A percentile compares a stretch with the other conserved stretches of the same genome.
Conservation (phyloP, 345 rosid genomes). For the Citrus hindsii region DNA sequence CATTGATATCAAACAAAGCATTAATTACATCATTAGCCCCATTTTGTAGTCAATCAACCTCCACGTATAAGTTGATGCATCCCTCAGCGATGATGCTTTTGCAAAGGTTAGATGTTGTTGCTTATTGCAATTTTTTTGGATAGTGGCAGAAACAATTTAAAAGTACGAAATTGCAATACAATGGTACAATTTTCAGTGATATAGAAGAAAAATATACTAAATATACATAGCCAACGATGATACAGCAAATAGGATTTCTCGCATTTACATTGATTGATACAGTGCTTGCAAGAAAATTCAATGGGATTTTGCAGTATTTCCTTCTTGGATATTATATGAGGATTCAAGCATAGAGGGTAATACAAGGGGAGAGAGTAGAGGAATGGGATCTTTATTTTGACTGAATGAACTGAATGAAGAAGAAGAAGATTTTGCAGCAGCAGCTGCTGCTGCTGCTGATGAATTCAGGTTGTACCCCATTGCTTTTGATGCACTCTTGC, state of each 20-base stretch:
- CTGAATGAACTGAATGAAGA: constrained; percentile 28
- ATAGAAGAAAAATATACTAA: neutral
- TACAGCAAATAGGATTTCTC: neutral
- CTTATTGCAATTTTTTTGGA: neutral
- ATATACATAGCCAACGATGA: neutral
- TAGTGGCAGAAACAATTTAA: neutral
- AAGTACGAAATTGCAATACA: no score
- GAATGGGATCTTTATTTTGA: constrained; percentile 64
- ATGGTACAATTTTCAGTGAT: neutral
- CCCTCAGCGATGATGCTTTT: neutral
- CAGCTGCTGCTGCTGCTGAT: neutral
- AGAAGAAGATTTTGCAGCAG: constrained; percentile 14
- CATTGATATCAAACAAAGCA: neutral
- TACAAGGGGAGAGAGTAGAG: constrained; percentile 81
- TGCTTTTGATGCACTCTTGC: constrained; percentile 7
- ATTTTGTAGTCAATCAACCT: neutral
- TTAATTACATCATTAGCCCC: neutral
- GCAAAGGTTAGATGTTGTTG: neutral
- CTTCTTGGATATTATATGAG: constrained; percentile 22
- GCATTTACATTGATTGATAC: neutral
- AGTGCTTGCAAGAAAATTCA: neutral
- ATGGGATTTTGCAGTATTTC: constrained; percentile 27
- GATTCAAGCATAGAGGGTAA: constrained; percentile 47
- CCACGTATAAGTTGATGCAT: no score
- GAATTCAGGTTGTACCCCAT: constrained; percentile 18